Conservation (phyloP, 108 stramenopile genomes). For the Epithemia pelagica region DNA sequence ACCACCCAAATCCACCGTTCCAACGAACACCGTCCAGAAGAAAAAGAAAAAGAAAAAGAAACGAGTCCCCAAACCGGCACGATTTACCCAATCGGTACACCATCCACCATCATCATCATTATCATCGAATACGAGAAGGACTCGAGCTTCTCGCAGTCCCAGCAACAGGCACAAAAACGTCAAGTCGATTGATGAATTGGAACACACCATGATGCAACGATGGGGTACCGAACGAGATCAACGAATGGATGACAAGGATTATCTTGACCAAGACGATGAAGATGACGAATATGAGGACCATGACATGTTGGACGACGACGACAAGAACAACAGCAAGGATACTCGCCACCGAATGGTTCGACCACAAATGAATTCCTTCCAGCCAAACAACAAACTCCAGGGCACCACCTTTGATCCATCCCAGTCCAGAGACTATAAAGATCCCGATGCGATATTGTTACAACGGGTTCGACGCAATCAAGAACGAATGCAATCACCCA, state of each 20-base stretch:
- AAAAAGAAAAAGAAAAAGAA: no score
- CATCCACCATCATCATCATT: background rate
- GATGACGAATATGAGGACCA: no score
- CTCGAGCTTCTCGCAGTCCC: background rate
- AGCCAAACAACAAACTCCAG: no score
- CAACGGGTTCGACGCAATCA: conserved; percentile 38
- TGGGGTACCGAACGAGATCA: conserved; percentile 41
- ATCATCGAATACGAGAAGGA: no score
- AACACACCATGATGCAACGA: conserved; percentile 48
- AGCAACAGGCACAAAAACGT: background rate
- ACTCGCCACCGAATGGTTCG: no score
- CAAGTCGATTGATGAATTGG: conserved; percentile 77
- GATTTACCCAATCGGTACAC: conserved; percentile 3
- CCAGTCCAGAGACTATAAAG: conserved; percentile 31
- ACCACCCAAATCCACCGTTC: no score
- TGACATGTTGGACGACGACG: no score
- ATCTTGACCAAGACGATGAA: conserved; percentile 35
- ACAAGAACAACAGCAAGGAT: no score
- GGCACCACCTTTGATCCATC: no score
- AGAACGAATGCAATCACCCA: conserved; percentile 14
- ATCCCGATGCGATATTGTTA: conserved; percentile 55
- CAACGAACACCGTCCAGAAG: no score
- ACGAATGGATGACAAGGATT: conserved; percentile 17
- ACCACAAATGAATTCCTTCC: no score
- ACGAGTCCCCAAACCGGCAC: background rate